Conservation (phyloP, 2,329 filamentous ascomycete genomes). For the Ophiostoma sp. region DNA sequence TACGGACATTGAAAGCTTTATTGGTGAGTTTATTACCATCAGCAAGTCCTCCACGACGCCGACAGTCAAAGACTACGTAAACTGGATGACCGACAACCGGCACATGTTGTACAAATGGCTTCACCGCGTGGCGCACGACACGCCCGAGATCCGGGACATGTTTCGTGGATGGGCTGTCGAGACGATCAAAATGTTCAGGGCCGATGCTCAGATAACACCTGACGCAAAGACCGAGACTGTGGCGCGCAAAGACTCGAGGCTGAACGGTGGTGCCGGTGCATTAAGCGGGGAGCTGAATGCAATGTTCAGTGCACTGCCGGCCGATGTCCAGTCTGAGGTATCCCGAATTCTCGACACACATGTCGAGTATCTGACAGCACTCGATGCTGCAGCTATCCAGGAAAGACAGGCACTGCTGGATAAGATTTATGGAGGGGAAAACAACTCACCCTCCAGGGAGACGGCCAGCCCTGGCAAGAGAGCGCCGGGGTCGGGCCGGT, state of each 20-base stretch:
- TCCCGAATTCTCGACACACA: slow-evolving; percentile 54
- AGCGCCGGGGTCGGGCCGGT: slow-evolving; percentile 61
- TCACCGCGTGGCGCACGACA: slow-evolving; percentile 62
- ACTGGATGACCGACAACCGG: slow-evolving; percentile 59
- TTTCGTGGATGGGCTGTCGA: slow-evolving; percentile 58
- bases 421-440: slow-evolving; percentile 24
- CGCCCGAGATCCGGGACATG: slow-evolving; percentile 57
- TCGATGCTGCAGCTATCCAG: slow-evolving; percentile 48
- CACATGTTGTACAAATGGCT: slow-evolving; percentile 62
- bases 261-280: slow-evolving; percentile 36
- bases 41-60: slow-evolving; percentile 42
- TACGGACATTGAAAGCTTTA: slow-evolving; percentile 59
- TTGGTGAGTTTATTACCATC: slow-evolving; percentile 63
- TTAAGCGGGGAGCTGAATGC: slow-evolving; percentile 39
- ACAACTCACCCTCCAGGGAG: slow-evolving; percentile 1
- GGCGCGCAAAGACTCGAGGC: background rate
- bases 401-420: slow-evolving; percentile 56
- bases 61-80: slow-evolving; percentile 66
- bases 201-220: slow-evolving; percentile 22
- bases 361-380: slow-evolving; percentile 50
- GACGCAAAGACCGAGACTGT: background rate
- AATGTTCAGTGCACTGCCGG: slow-evolving; percentile 45
- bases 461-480: background rate
- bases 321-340: slow-evolving; percentile 42
- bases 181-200: slow-evolving; percentile 50